Evolutionary conservation across 169 alveolate species (phyloP), one percentile per base, ranked within the genome.

Genomic region (Besnoitia besnoiti): DNA sequence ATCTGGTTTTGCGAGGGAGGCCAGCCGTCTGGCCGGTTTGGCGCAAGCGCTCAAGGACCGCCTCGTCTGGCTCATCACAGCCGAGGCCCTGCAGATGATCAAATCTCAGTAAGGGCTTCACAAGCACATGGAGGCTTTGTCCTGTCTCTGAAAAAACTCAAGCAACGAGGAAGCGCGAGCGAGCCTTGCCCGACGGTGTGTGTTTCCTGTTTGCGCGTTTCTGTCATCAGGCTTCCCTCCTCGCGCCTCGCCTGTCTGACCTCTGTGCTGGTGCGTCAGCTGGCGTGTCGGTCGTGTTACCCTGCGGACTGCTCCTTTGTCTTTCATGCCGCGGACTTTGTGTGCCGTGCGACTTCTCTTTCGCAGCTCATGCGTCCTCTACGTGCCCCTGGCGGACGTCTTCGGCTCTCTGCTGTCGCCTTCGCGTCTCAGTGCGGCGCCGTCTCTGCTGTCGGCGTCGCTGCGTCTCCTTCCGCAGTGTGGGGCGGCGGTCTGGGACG

Each of bases 381-480:
- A 51, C 21, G 33, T 77, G 49, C 59, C 87, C 8, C 87, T 77
- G 21, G 0, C 87, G 7, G 37, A 2, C 19, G 37, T 42, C 40
- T 77, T 37, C 87, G 37, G 50, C 47, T 37, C 44, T 4, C 87
- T 77, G 40, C 19, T 77, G 40, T 77, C 61, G 37, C 87, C 87
- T 12, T 19, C 59, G 87, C 39, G 46, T 1, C 24, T 8, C 27
- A 42, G n/a, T 19, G 82, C 44, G 82, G 44, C 82, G 5, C 67
- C 67, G 67, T 73, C 82, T 16, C 46, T 73, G 10, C 82, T 73
- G 27, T n/a, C 47, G 47, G 82, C 82, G 44, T 73, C n/a, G 3
- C 87, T 77, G 55, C 87, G 87, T 0, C 59, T 77, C 44, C 87
- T 77, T 2, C 87, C 87, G 33, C 59, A 77, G 61, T 77, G 87